These are phyloP conservation scores for Chrysanthemum lavandulifolium DNA, from an alignment of 129 eudicot genomes.

Conservation along the genomic window DNA sequence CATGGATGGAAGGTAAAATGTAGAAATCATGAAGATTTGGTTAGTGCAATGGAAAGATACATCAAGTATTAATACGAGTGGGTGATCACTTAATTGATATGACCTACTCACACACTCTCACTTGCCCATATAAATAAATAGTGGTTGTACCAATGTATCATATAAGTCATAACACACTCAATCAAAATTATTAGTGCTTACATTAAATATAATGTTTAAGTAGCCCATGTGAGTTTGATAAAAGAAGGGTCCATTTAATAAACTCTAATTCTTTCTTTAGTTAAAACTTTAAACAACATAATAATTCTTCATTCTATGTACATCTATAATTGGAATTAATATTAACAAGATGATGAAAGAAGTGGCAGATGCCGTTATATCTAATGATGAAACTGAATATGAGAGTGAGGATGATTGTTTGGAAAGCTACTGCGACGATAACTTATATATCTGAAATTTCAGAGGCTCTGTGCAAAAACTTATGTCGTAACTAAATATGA, in stretches of 20 bases:
- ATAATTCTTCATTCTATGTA: too few relatives aligned
- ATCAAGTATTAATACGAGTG: conserved; percentile 27
- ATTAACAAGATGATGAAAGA: too few relatives aligned
- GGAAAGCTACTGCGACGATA: too few relatives aligned
- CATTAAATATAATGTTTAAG: conserved; percentile 27
- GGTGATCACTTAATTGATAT: conserved; percentile 35
- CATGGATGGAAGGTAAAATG: conserved; percentile 27
- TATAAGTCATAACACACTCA: conserved; percentile 23
- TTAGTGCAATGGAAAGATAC: conserved; percentile 26
- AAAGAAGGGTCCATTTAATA: conserved; percentile 33
- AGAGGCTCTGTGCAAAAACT: too few relatives aligned
- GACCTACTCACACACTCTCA: conserved; percentile 37
- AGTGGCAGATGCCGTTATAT: too few relatives aligned
- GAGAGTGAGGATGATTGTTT: too few relatives aligned
- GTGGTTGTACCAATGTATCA: conserved; percentile 37
- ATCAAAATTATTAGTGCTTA: conserved; percentile 25
- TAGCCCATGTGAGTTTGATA: conserved; percentile 45
- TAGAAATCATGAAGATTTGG: conserved; percentile 32
- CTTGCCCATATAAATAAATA: conserved; percentile 33
- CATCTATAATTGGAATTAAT: too few relatives aligned
- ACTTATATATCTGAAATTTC: too few relatives aligned
- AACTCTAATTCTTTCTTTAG: conserved; percentile 2
- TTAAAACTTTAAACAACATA: too few relatives aligned
- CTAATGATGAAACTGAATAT: too few relatives aligned
- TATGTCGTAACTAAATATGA: too few relatives aligned